Base-by-base conservation (phyloP, 768 basidiomycete genomes). In the Hirschioporus abietinus region DNA sequence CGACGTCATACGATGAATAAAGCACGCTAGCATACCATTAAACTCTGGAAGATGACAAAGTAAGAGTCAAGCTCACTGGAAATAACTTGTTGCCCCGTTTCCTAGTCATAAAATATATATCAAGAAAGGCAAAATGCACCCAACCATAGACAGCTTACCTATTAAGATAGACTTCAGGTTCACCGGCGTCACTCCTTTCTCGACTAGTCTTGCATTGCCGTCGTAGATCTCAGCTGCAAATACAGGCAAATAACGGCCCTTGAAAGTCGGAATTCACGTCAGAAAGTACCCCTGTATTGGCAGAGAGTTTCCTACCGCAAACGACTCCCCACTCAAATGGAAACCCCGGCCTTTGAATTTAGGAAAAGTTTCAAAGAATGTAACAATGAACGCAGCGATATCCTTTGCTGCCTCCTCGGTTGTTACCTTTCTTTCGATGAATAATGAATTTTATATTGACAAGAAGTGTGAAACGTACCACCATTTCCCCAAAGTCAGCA, bases 311-410 rank as follows among this genome's bases (percentile, higher is more conserved):
- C 79, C 60, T 68, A 84, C 86, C 10, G 79, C 86, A 57, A 86
- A 86, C 4, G 84, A 85, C 74, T 86, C 82, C 9, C 80, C 80
- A 18, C 78, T 69, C 70, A 81, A 73, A 64, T 78, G 77, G 68
- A 81, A 77, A 7, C 71, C 71, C 27, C 79, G 64, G 0, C 77
- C 77, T 62, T 77, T 68, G 69, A 76, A 80, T 64, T 77, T 72
- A 24, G 74, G 72, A 73, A 81, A 81, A 1, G 76, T 76, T 60
- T 78, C 76, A 65, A 79, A 76, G 73, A 80, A 80, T 66, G 80
- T 76, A 20, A 72, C 58, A 20, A 80, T 68, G 70, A 80, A 81
- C 1, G 79, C 76, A 26, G 73, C 73, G 3, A 80, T 70, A 66
- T 81, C 78, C 42, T 71, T 68, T 1, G 78, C 80, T 4, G 80